phyloP scores from a whole-genome alignment of 257 asterid genomes.

The Verbena officinalis region DNA sequence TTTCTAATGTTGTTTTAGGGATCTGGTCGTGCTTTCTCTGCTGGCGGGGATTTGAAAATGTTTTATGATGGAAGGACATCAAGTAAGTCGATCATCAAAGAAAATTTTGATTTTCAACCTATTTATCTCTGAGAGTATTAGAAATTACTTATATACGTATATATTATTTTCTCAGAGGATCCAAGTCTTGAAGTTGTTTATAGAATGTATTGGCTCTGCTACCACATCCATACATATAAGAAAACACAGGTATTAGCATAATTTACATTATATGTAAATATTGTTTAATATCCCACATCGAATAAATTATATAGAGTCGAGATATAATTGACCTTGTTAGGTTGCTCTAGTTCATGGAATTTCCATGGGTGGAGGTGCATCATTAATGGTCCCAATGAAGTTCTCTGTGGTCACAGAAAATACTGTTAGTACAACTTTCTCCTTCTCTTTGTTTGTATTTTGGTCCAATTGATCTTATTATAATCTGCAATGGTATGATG shows the following conservation, averaged over 20 bases:
- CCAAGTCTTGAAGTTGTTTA: constrained; percentile 83
- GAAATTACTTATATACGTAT: constrained; percentile 17
- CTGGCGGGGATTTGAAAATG: constrained; percentile 95
- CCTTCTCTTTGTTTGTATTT: neutral
- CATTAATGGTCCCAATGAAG: constrained; percentile 88
- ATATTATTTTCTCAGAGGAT: constrained; percentile 59
- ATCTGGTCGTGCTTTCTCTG: constrained; percentile 94
- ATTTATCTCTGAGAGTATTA: constrained; percentile 6
- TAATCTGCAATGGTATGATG: constrained; percentile 9
- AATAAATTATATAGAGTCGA: constrained; percentile 1
- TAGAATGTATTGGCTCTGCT: constrained; percentile 96
- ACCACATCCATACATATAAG: constrained; percentile 85
- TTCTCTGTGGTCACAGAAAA: constrained; percentile 92
- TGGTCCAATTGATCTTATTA: neutral
- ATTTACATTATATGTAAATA: constrained; percentile 11
- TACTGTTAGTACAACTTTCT: constrained; percentile 54
- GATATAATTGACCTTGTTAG: constrained; percentile 39
- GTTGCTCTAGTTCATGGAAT: constrained; percentile 92
- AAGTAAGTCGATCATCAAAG: constrained; percentile 42
- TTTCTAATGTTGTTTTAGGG: constrained; percentile 50
- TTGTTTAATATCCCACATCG: too few species aligned
- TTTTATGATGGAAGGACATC: constrained; percentile 78
- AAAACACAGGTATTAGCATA: constrained; percentile 61
- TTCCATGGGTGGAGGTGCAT: constrained; percentile 99
- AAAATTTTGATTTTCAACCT: constrained; percentile 11